A percentile compares a stretch with the other conserved stretches of the same genome.
phyloP scores from a whole-genome alignment of 2,329 filamentous ascomycete genomes.

The Fusarium gaditjirri region DNA sequence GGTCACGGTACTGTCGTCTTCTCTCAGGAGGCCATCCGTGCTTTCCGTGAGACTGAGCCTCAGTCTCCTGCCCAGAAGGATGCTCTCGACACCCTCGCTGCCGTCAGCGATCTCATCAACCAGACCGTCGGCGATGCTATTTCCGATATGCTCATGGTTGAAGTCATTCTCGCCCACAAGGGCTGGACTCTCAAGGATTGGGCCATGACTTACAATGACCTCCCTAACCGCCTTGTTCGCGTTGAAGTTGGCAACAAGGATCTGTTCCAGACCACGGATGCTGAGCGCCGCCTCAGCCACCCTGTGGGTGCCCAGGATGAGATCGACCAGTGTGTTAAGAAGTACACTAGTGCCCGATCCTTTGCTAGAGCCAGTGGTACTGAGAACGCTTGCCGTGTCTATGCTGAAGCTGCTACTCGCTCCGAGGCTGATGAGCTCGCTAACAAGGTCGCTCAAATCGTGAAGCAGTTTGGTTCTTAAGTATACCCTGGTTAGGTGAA shows the following conservation, averaged over 20 bases:
- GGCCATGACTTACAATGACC: constrained; percentile 91
- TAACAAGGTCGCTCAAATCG: constrained; percentile 80
- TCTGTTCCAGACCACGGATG: constrained; percentile 90
- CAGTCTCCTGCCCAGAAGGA: constrained; percentile 93
- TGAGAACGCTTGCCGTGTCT: constrained; percentile 95
- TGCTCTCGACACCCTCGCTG: constrained; percentile 84
- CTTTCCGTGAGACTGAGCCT: constrained; percentile 82
- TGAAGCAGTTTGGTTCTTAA: constrained; percentile 66
- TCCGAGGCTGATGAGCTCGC: constrained; percentile 93
- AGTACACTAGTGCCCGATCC: constrained; percentile 88
- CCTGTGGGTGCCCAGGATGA: constrained; percentile 83
- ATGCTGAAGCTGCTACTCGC: constrained; percentile 90
- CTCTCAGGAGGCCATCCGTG: constrained; percentile 81
- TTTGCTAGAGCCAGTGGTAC: constrained; percentile 95
- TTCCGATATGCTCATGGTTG: constrained; percentile 94
- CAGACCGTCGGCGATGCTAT: constrained; percentile 97
- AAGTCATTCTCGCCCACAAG: constrained; percentile 96
- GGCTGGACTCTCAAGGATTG: constrained; percentile 90
- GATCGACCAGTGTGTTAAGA: constrained; percentile 88
- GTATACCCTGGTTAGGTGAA: not conserved
- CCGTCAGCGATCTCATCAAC: constrained; percentile 92
- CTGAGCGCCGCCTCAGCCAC: constrained; percentile 85
- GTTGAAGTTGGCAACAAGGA: constrained; percentile 90
- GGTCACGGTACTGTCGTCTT: constrained; percentile 97
- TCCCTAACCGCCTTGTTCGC: constrained; percentile 94